Conservation (phyloP, 2,329 filamentous ascomycete genomes). For the Pseudocercospora musae region DNA sequence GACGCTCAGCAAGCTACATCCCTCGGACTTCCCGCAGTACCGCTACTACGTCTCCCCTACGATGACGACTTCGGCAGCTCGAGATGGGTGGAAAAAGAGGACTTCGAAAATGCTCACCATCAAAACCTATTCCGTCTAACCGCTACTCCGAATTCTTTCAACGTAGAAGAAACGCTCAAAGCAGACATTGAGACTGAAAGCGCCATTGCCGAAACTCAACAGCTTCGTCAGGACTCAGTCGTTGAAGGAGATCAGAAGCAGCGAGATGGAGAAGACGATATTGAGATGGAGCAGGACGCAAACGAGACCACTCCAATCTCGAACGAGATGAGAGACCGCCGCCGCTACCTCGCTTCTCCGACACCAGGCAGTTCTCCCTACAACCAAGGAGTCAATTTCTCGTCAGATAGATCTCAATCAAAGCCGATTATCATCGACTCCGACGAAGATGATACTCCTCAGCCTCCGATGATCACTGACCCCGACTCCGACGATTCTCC, state of each 20-base stretch:
- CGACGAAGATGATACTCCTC: neutral
- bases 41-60: neutral
- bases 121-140: neutral
- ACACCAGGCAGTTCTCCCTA: neutral
- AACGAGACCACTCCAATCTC: too few relatives aligned
- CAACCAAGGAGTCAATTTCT: neutral
- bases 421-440: neutral
- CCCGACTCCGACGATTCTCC: too few relatives aligned
- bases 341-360: neutral
- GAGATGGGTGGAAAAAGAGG: neutral
- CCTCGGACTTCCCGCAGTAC: neutral
- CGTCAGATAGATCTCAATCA: neutral
- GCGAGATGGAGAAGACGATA: too few relatives aligned
- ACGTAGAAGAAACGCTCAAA: neutral
- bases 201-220: neutral
- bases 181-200: neutral
- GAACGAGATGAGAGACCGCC: too few relatives aligned
- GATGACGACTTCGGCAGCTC: neutral
- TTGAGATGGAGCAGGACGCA: neutral
- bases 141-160: neutral
- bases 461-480: too few relatives aligned
- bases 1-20: neutral
- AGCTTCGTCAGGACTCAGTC: neutral
- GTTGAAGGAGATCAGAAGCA: neutral
- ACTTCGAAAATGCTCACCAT: neutral